A percentile compares a stretch with the other conserved stretches of the same genome.
phyloP scores from a whole-genome alignment of 768 basidiomycete species.

The Fibroporia radiculosa region DNA sequence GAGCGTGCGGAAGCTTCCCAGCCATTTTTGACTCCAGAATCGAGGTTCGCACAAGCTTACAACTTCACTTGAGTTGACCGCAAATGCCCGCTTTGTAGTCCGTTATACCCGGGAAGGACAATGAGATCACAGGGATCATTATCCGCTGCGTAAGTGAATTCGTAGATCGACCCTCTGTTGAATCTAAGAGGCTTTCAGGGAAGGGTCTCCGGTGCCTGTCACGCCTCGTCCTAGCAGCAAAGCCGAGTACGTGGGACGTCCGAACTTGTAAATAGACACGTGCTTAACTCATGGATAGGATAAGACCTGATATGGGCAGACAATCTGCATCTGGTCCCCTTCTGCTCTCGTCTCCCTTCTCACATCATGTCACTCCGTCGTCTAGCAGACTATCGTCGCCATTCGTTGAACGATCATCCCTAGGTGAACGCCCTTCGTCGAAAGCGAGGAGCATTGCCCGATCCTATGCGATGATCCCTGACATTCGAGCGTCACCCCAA shows the following conservation, averaged over 20 bases:
- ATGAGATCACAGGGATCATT: neutral
- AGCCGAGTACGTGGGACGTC: neutral
- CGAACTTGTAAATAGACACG: neutral
- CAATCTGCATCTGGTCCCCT: neutral
- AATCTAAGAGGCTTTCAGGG: neutral
- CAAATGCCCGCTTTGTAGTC: neutral
- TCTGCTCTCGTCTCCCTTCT: slow-evolving; percentile 9
- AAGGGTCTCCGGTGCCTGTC: neutral
- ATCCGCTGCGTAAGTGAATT: neutral
- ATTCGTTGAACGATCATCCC: slow-evolving; percentile 20
- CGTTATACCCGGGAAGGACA: neutral
- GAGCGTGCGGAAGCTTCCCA: neutral
- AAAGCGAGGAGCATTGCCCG: slow-evolving; percentile 9
- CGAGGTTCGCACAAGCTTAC: slow-evolving; percentile 13
- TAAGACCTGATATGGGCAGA: neutral
- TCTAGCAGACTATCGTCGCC: slow-evolving; percentile 25
- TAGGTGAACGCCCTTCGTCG: slow-evolving; percentile 11
- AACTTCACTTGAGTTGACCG: neutral
- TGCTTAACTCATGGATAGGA: no score
- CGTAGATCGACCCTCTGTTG: neutral
- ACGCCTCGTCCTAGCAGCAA: neutral
- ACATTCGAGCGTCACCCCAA: neutral
- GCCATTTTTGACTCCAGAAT: slow-evolving; percentile 23
- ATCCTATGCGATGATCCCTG: slow-evolving; percentile 5
- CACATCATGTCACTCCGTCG: slow-evolving; percentile 16